These are phyloP conservation scores for Vitellaria paradoxa DNA, from an alignment of 179 eudicot species.

Conservation along the genomic window DNA sequence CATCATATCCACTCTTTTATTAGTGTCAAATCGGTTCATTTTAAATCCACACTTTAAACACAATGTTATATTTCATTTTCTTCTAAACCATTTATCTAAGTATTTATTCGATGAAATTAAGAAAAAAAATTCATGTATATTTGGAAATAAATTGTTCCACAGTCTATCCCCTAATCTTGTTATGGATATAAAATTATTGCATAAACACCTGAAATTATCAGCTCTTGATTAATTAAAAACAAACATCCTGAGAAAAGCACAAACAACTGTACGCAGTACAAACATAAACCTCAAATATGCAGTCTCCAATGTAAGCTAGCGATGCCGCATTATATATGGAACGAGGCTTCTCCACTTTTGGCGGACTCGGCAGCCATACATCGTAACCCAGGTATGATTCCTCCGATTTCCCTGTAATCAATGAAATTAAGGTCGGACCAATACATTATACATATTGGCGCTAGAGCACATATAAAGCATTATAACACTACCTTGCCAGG, in stretches of 20 bases:
- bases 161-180: too few species aligned
- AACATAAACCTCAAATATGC: constrained; percentile 70
- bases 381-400: constrained; percentile 72
- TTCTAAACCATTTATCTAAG: too few species aligned
- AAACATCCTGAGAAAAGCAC: not conserved
- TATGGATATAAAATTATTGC: too few species aligned
- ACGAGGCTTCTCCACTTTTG: constrained; percentile 85
- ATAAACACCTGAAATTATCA: too few species aligned
- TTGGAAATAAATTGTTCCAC: too few species aligned
- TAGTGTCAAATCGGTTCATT: too few species aligned
- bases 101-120: too few species aligned
- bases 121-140: too few species aligned
- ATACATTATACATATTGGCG: not conserved
- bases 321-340: constrained; percentile 83
- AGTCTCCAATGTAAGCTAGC: constrained; percentile 87
- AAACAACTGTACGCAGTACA: not conserved
- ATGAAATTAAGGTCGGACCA: not conserved
- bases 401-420: constrained; percentile 31
- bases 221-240: not conserved
- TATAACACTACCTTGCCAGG: constrained; percentile 37
- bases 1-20: too few species aligned
- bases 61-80: too few species aligned
- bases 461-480: not conserved
- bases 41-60: too few species aligned
- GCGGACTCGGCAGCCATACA: constrained; percentile 84